Base-by-base conservation (phyloP, 768 basidiomycete genomes). In the Mycena alexandri region DNA sequence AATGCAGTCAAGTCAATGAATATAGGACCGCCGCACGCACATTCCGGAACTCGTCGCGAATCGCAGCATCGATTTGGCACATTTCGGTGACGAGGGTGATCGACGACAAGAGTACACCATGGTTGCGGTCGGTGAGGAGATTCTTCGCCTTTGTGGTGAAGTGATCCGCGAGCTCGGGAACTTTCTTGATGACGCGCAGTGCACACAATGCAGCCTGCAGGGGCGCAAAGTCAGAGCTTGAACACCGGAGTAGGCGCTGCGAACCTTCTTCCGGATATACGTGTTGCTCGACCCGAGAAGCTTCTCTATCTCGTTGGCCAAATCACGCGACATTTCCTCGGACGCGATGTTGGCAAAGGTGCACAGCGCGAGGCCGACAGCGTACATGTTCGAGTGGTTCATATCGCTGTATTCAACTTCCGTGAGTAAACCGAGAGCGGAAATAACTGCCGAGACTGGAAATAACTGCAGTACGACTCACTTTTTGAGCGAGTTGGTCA, bases 351-450 rank as follows among this genome's bases (percentile, higher is more conserved):
- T 98, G 65, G 97, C 98, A 76, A 99, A 99, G 0, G 98, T 99
- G 75, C 96, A 98, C 41, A 99, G 88, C 2, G 96, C 97, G 62
- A 99, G 87, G 8, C 98, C 98, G 25, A 99, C 98, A 5, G 93
- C 94, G 78, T 98, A 99, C 94, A 98, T 98, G 80, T 98, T 98
- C 2, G 96, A 91, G 78, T 98, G 96, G 79, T 99, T 99, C 95
- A 99, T 94, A 81, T 99, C 98, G 81, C 97, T 99, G 73, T 16
- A 19, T 38, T 5, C 24, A 25, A 12, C 16, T 13, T 22, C 55
- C 7, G 41, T 63, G 21, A 76, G 72, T 65, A 51, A 47, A 65
- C 53, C 14, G 22, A 17, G 48, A 46, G 41, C 64, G 67, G 12
- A 33, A 36, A 44, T 14, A 1, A 51, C n/a, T n/a, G n/a, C 53